A percentile compares a stretch with the other conserved stretches of the same genome.
Evolutionary conservation across 139 green algal genomes (phyloP).

Genomic region (Chlorella sp.): DNA sequence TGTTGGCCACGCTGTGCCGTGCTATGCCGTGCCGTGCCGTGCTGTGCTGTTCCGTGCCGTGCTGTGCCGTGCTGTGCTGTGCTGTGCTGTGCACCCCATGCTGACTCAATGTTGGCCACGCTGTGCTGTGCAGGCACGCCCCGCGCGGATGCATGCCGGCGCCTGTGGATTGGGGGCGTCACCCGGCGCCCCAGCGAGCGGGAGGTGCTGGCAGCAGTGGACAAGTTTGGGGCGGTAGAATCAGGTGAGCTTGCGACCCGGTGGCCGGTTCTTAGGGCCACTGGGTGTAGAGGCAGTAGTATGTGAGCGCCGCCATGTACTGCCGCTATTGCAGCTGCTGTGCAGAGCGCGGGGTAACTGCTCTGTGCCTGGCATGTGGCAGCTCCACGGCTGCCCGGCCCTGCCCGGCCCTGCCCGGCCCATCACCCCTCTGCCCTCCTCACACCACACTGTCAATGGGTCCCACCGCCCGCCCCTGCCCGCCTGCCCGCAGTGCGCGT

Average conservation of each 20-base stretch:
- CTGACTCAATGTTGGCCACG: neutral
- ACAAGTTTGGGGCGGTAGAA: neutral
- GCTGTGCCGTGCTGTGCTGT: too few relatives aligned
- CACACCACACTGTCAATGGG: neutral
- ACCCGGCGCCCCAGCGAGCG: neutral
- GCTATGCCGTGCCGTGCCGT: too few relatives aligned
- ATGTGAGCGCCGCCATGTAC: too few relatives aligned
- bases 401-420: too few relatives aligned
- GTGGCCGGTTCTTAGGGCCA: too few relatives aligned
- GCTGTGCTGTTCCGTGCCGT: too few relatives aligned
- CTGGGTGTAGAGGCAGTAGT: too few relatives aligned
- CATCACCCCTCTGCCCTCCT: neutral
- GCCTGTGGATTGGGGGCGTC: constrained; percentile 8
- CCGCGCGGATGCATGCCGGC: neutral
- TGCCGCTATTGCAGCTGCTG: too few relatives aligned
- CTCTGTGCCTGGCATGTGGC: too few relatives aligned
- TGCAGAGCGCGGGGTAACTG: too few relatives aligned
- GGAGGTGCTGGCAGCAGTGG: neutral
- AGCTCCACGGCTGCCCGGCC: too few relatives aligned
- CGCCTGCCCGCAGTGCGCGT: neutral
- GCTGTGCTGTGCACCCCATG: neutral
- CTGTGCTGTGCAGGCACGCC: neutral
- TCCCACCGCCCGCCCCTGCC: neutral
- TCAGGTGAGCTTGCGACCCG: neutral
- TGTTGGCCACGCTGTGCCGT: too few relatives aligned